Evolutionary conservation across 2,329 filamentous ascomycete genomes (phyloP).

Genomic region (Beauveria sp.): DNA sequence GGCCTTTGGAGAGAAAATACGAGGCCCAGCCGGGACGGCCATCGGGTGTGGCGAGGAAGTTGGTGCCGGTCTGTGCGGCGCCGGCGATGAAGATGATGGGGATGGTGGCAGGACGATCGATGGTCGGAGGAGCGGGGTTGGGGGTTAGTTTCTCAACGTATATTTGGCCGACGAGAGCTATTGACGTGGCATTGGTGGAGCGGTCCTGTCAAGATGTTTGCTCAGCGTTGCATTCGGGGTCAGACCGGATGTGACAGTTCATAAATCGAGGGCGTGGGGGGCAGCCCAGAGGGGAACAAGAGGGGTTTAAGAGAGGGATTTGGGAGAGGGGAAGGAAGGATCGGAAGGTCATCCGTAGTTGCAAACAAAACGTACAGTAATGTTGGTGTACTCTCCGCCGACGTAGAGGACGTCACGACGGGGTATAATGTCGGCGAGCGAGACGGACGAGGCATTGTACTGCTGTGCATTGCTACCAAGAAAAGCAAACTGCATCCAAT

Average conservation of each 20-base stretch:
- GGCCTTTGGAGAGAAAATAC: constrained; percentile 31
- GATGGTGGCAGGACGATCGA: constrained; percentile 13
- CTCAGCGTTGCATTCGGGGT: neutral
- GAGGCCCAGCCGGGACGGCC: constrained; percentile 33
- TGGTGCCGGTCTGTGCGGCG: constrained; percentile 22
- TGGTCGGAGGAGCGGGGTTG: constrained; percentile 6
- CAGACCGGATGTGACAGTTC: neutral
- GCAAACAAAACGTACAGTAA: constrained; percentile 12
- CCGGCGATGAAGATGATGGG: constrained; percentile 26
- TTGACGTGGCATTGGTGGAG: constrained; percentile 12
- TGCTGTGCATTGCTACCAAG: constrained; percentile 11
- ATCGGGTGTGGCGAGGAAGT: constrained; percentile 33
- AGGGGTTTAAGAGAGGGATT: too few species aligned
- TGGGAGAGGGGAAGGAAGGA: too few species aligned
- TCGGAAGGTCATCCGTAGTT: too few species aligned
- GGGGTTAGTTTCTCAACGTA: constrained; percentile 27
- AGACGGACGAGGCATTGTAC: constrained; percentile 1
- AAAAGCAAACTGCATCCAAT: constrained; percentile 13
- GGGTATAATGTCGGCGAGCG: constrained; percentile 14
- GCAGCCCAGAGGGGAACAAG: too few species aligned
- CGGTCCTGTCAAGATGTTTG: constrained; percentile 9
- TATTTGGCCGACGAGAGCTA: constrained; percentile 20
- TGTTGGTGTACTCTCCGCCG: constrained; percentile 20
- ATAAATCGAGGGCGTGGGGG: too few species aligned
- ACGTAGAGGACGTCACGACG: constrained; percentile 23